Conservation (phyloP, 2,329 filamentous ascomycete species). For the Tolypocladium inflatum region DNA sequence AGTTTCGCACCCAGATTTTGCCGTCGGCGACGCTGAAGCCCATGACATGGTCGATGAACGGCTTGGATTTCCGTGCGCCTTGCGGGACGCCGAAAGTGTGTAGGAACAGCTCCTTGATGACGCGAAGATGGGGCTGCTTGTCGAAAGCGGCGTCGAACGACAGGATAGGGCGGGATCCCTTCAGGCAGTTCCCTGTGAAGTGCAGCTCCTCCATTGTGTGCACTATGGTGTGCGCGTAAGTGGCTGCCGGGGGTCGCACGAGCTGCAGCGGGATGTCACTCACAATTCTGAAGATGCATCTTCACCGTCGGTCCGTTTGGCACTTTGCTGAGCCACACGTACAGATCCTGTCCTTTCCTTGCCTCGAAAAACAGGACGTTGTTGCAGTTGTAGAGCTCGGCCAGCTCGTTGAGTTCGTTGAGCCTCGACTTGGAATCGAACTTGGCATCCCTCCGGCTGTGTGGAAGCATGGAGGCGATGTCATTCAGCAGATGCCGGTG, state of each 20-base stretch:
- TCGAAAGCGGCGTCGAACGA: slow-evolving; percentile 89
- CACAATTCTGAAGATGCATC: slow-evolving; percentile 71
- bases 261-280: slow-evolving; percentile 12
- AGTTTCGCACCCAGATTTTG: slow-evolving; percentile 93
- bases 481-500: slow-evolving; percentile 92
- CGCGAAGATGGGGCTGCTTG: slow-evolving; percentile 63
- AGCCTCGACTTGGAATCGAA: slow-evolving; percentile 92
- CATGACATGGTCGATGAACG: slow-evolving; percentile 93
- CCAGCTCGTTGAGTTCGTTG: slow-evolving; percentile 67
- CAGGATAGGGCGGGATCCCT: slow-evolving; percentile 82
- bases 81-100: slow-evolving; percentile 91
- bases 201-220: slow-evolving; percentile 97
- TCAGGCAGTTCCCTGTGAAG: slow-evolving; percentile 94
- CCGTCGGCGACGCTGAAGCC: slow-evolving; percentile 83
- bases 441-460: slow-evolving; percentile 90
- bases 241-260: not conserved
- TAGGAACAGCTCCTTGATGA: slow-evolving; percentile 83
- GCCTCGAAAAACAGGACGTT: slow-evolving; percentile 94
- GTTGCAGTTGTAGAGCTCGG: slow-evolving; percentile 82
- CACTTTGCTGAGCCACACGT: slow-evolving; percentile 85
- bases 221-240: slow-evolving; percentile 39
- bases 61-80: slow-evolving; percentile 80
- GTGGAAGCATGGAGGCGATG: slow-evolving; percentile 78
- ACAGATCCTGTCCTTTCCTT: slow-evolving; percentile 87
- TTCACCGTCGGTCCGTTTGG: slow-evolving; percentile 58